These are phyloP conservation scores for Pythium sukuiense DNA, from an alignment of 352 stramenopile genomes.

Conservation along the genomic window DNA sequence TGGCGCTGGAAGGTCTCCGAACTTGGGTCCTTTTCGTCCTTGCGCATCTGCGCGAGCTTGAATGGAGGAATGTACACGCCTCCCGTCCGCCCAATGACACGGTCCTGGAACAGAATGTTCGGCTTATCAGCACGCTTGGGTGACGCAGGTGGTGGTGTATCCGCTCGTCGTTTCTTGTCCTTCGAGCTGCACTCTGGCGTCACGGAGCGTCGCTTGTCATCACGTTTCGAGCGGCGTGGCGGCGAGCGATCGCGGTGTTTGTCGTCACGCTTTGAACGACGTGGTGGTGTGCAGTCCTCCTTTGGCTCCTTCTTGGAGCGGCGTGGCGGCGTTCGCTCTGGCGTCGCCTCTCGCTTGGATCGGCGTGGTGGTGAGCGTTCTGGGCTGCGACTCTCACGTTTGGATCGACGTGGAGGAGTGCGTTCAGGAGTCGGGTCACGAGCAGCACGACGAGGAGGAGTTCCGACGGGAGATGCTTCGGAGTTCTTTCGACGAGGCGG, in stretches of 20 bases:
- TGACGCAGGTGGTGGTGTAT: background rate
- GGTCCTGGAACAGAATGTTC: slow-evolving; percentile 45
- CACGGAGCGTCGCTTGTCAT: slow-evolving; percentile 10
- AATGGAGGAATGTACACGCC: slow-evolving; percentile 93
- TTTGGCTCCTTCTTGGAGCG: background rate
- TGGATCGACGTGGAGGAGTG: background rate
- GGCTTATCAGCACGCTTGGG: slow-evolving; percentile 16
- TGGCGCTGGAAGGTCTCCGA: slow-evolving; percentile 88
- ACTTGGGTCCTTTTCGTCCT: slow-evolving; percentile 52
- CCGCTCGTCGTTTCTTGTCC: slow-evolving; percentile 2
- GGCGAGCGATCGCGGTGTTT: slow-evolving; percentile 6
- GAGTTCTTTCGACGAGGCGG: slow-evolving; percentile 14
- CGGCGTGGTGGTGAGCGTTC: background rate
- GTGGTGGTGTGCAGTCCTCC: background rate
- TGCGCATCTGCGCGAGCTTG: slow-evolving; percentile 84
- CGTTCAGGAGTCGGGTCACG: background rate
- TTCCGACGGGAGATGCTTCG: background rate
- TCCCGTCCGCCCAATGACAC: slow-evolving; percentile 65
- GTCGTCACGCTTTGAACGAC: slow-evolving; percentile 1
- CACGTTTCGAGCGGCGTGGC: slow-evolving; percentile 13
- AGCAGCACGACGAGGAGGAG: background rate
- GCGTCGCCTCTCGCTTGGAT: slow-evolving; percentile 9
- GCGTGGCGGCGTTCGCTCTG: background rate
- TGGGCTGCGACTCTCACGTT: background rate
- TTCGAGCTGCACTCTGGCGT: slow-evolving; percentile 13